phyloP scores from a whole-genome alignment of 129 eudicot genomes.

The Smallanthus sonchifolius region DNA sequence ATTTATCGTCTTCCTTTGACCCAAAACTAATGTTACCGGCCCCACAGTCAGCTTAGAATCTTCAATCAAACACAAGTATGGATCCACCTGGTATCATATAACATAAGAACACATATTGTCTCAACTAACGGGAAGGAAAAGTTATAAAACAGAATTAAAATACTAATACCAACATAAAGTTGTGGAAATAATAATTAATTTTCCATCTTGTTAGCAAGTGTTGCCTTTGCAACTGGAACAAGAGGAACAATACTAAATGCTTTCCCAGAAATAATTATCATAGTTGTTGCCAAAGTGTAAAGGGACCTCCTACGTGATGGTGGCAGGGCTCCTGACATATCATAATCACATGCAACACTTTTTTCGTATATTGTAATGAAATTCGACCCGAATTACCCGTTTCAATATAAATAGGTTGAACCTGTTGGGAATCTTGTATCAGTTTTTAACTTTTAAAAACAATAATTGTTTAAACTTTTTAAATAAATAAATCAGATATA shows the following conservation, averaged over 20 bases:
- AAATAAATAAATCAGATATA: too few species aligned
- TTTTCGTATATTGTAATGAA: too few species aligned
- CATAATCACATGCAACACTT: not conserved
- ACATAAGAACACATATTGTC: not conserved
- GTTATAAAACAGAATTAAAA: not conserved
- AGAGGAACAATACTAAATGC: slow-evolving; percentile 76
- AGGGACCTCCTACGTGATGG: slow-evolving; percentile 91
- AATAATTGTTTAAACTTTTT: too few species aligned
- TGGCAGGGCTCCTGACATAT: slow-evolving; percentile 58
- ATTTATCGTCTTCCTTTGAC: slow-evolving; percentile 76
- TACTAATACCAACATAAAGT: not conserved
- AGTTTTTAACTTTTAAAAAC: too few species aligned
- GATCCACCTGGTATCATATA: slow-evolving; percentile 59
- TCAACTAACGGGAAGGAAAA: not conserved
- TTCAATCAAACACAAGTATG: slow-evolving; percentile 64
- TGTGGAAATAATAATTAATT: not conserved
- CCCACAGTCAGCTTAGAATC: slow-evolving; percentile 66
- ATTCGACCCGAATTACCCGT: not conserved
- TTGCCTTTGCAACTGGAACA: slow-evolving; percentile 55
- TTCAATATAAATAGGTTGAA: not conserved
- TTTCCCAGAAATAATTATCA: slow-evolving; percentile 77
- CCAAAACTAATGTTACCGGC: slow-evolving; percentile 45
- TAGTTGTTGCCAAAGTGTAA: slow-evolving; percentile 68
- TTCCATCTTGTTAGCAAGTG: slow-evolving; percentile 61
- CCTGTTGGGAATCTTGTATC: too few species aligned